phyloP scores from a whole-genome alignment of 805 yeast genomes.

The Clavispora carvajalis region DNA sequence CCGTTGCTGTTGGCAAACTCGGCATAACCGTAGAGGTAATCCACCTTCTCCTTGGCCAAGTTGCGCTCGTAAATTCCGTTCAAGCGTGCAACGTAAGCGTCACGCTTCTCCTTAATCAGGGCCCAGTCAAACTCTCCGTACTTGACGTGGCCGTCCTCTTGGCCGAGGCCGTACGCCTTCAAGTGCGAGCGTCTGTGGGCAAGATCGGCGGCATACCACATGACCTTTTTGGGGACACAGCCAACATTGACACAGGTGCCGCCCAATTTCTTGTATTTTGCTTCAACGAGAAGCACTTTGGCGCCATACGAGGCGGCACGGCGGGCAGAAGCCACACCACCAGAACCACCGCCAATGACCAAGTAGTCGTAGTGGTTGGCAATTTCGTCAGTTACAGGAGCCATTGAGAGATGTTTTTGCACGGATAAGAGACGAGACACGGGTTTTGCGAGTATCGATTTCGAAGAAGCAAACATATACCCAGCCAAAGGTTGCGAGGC shows the following conservation, averaged over 20 bases:
- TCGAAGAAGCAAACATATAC: constrained; percentile 3
- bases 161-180: constrained; percentile 73
- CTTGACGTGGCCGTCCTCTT: constrained; percentile 44
- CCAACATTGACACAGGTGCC: constrained; percentile 99
- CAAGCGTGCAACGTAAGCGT: constrained; percentile 80
- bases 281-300: constrained; percentile 76
- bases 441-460: constrained; percentile 1
- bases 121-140: constrained; percentile 72
- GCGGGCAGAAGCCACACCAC: constrained; percentile 98
- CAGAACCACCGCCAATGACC: constrained; percentile 98
- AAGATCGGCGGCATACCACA: constrained; percentile 96
- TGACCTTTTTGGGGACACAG: constrained; percentile 97
- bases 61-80: constrained; percentile 93
- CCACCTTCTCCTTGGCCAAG: constrained; percentile 83
- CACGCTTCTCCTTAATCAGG: constrained; percentile 78
- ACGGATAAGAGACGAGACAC: constrained; percentile 16
- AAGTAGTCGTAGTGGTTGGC: constrained; percentile 73
- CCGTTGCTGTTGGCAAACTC: constrained; percentile 58
- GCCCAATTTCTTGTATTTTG: constrained; percentile 64
- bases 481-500: no score
- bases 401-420: constrained; percentile 43
- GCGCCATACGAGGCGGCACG: constrained; percentile 95
- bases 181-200: constrained; percentile 75
- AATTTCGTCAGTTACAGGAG: constrained; percentile 38
- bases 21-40: constrained; percentile 82